Evolutionary conservation across 306 rosid species (phyloP), one percentile per base, ranked within the genome.

Genomic region (Inga laurina): DNA sequence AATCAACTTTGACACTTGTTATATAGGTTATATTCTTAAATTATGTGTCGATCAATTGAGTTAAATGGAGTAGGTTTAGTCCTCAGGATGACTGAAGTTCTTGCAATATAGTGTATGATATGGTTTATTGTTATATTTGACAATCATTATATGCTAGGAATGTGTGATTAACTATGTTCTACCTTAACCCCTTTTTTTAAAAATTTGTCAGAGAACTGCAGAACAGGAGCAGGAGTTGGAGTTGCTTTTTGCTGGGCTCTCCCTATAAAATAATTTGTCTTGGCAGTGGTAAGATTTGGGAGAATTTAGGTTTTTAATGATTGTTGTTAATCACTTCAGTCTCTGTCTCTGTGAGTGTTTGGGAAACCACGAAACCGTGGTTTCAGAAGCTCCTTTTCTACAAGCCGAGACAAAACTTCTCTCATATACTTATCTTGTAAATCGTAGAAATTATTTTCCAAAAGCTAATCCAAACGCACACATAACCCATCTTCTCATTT

Each of bases 161-260:
- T 44, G 64, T 57, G 67, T 49, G 75, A 79, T n/a, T 79, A 51
- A 64, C 74, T 37, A 37, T 75, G 46, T 79, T 75, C 27, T 24
- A 11, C 69, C 30, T 35, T 80, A 80, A 57, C 21, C 46, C 22
- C 80, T 79, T 68, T 43, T 21, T 22, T 10, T 0, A 2, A 9
- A 21, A 59, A 59, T 4, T 24, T 84, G 32, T 45, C 91, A 95
- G 98, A 93, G 98, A 89, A 90, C 91, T 74, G 62, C 72, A 51
- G 84, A 93, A 46, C 92, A 93, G 86, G 93, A 93, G 45, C 74
- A 70, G 82, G 98, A 95, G 89, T 79, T 95, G 94, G 98, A 91
- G 77, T 89, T 88, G 89, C 94, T 95, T 73, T 95, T 95, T 76
- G 90, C 91, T 8, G 93, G 98, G 81, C 92, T 95, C 65, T 92